Evolutionary conservation across 1,284 basidiomycete genomes (phyloP).

Genomic region (Cutaneotrichosporon sp.): DNA sequence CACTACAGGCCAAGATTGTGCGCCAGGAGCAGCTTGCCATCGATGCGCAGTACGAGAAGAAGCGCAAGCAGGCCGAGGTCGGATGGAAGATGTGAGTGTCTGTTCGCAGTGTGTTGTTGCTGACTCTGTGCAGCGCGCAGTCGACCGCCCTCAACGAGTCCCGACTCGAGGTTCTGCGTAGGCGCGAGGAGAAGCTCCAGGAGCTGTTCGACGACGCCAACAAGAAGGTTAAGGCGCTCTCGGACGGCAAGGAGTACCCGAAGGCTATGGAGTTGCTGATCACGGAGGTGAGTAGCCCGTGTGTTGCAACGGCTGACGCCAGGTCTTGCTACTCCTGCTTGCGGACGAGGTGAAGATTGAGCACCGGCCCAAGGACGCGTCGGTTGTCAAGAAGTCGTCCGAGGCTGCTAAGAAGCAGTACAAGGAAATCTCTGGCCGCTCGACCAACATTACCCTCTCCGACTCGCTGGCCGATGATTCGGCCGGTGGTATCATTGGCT

Average conservation of each 20-base stretch:
- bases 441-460: constrained; percentile 60
- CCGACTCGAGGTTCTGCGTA: constrained; percentile 81
- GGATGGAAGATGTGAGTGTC: constrained; percentile 89
- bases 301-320: constrained; percentile 5
- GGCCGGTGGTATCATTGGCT: constrained; percentile 75
- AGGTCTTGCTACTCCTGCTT: constrained; percentile 60
- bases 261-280: constrained; percentile 75
- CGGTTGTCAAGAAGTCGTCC: constrained; percentile 35
- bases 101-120: too few species aligned
- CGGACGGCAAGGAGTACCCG: constrained; percentile 66
- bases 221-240: constrained; percentile 59
- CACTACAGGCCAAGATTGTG: constrained; percentile 78
- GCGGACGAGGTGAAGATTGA: constrained; percentile 56
- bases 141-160: constrained; percentile 96
- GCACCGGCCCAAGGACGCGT: constrained; percentile 42
- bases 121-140: too few species aligned
- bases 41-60: constrained; percentile 88
- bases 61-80: constrained; percentile 82
- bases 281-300: constrained; percentile 58
- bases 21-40: constrained; percentile 89
- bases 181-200: constrained; percentile 86
- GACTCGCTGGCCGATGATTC: constrained; percentile 66
- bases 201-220: constrained; percentile 78
- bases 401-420: constrained; percentile 34
- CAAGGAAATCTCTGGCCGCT: constrained; percentile 59